Evolutionary conservation across 345 rosid species (phyloP).

Genomic region (Arabidopsis suecica): DNA sequence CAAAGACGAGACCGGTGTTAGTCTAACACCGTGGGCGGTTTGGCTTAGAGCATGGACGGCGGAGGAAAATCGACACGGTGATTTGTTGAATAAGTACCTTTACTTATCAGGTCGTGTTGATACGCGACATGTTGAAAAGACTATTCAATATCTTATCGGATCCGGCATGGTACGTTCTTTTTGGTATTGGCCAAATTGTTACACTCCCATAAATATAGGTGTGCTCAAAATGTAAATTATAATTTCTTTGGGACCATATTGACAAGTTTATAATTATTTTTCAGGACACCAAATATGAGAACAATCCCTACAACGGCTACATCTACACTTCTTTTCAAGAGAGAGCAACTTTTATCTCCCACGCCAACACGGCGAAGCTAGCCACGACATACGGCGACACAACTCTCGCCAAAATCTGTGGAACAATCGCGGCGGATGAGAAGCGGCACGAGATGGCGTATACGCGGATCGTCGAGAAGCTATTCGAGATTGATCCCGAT

Average conservation of each 20-base stretch:
- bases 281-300: slow-evolving; percentile 56
- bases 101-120: slow-evolving; percentile 62
- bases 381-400: slow-evolving; percentile 48
- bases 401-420: slow-evolving; percentile 54
- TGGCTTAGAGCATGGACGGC: slow-evolving; percentile 68
- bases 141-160: slow-evolving; percentile 50
- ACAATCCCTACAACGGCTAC: slow-evolving; percentile 57
- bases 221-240: not conserved
- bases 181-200: too few species aligned
- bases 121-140: slow-evolving; percentile 57
- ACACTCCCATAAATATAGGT: too few species aligned
- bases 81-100: slow-evolving; percentile 60
- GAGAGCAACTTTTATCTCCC: slow-evolving; percentile 62
- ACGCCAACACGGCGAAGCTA: slow-evolving; percentile 57
- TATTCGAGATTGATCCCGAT: slow-evolving; percentile 56
- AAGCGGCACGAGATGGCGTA: slow-evolving; percentile 62
- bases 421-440: slow-evolving; percentile 57
- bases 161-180: slow-evolving; percentile 41
- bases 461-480: slow-evolving; percentile 51
- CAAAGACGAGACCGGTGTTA: slow-evolving; percentile 38
- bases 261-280: not conserved
- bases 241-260: not conserved
- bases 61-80: slow-evolving; percentile 61
- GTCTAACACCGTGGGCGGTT: slow-evolving; percentile 55
- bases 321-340: slow-evolving; percentile 64